phyloP scores from a whole-genome alignment of 2,329 filamentous ascomycete species.

The Colletotrichum aenigma region DNA sequence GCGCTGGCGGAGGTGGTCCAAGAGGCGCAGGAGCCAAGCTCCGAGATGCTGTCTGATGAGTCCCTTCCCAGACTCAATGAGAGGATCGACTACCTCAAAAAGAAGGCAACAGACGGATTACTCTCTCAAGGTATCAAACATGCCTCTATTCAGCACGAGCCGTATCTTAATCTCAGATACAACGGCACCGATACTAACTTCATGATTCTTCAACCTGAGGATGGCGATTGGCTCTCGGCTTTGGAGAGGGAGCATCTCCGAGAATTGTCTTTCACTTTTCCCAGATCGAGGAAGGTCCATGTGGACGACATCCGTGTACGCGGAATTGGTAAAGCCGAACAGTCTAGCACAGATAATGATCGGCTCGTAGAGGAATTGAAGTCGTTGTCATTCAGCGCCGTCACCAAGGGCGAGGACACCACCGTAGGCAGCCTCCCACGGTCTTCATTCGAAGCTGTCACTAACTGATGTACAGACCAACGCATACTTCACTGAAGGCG shows the following conservation, averaged over 20 bases:
- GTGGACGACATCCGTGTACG: conserved; percentile 48
- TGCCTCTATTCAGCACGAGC: conserved; percentile 25
- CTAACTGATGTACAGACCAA: background rate
- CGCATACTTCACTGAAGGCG: conserved; percentile 19
- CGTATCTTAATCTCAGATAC: conserved; percentile 49
- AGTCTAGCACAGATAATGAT: background rate
- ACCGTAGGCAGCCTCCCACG: background rate
- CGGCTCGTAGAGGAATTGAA: background rate
- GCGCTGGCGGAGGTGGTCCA: conserved; percentile 39
- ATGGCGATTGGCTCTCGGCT: conserved; percentile 28
- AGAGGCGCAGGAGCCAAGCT: conserved; percentile 35
- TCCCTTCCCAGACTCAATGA: conserved; percentile 18
- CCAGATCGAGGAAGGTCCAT: conserved; percentile 40
- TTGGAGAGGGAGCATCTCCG: conserved; percentile 38
- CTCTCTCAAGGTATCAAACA: conserved; percentile 23
- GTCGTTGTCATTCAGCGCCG: background rate
- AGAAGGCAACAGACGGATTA: conserved; percentile 38
- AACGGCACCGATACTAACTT: conserved; percentile 45
- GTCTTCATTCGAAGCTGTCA: background rate
- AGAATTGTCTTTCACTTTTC: conserved; percentile 45
- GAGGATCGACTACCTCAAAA: conserved; percentile 28
- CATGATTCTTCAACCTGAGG: conserved; percentile 38
- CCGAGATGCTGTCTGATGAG: conserved; percentile 21
- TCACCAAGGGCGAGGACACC: background rate
- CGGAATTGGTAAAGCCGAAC: conserved; percentile 28